Conservation (phyloP, 2,329 filamentous ascomycete genomes). For the Aspergillus sergii region DNA sequence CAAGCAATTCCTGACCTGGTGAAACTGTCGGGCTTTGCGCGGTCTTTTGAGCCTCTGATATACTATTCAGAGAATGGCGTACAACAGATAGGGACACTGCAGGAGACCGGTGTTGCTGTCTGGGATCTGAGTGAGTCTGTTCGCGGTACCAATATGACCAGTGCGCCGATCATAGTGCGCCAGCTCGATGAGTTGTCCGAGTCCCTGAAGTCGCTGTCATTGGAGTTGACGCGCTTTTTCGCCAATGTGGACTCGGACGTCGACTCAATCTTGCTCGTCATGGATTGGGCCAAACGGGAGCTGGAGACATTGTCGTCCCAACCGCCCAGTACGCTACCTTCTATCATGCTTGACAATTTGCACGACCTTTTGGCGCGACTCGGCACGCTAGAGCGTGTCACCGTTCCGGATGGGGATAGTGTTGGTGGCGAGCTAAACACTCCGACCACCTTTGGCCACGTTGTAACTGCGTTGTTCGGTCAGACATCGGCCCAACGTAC, state of each 20-base stretch:
- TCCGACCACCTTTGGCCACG: slow-evolving; percentile 68
- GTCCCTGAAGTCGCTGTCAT: slow-evolving; percentile 77
- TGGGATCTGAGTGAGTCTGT: slow-evolving; percentile 95
- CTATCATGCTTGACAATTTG: slow-evolving; percentile 76
- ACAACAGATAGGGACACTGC: slow-evolving; percentile 81
- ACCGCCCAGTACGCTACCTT: slow-evolving; percentile 66
- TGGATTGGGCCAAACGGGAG: slow-evolving; percentile 94
- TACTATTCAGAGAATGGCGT: slow-evolving; percentile 92
- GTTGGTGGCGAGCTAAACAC: slow-evolving; percentile 32
- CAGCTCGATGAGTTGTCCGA: slow-evolving; percentile 86
- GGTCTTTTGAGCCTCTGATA: slow-evolving; percentile 90
- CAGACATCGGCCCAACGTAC: slow-evolving; percentile 80
- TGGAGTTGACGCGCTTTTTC: slow-evolving; percentile 89
- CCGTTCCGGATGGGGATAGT: slow-evolving; percentile 30
- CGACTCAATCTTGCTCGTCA: slow-evolving; percentile 87
- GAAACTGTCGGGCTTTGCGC: slow-evolving; percentile 85
- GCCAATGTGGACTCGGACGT: slow-evolving; percentile 91
- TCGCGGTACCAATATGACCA: slow-evolving; percentile 86
- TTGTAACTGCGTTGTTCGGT: slow-evolving; percentile 76
- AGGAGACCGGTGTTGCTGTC: slow-evolving; percentile 88
- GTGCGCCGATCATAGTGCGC: slow-evolving; percentile 79
- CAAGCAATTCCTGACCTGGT: slow-evolving; percentile 80
- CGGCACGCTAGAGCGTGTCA: slow-evolving; percentile 42
- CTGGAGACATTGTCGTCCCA: slow-evolving; percentile 68
- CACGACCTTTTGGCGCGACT: slow-evolving; percentile 71